A percentile compares a stretch with the other conserved stretches of the same genome.
phyloP scores from a whole-genome alignment of 1,284 basidiomycete genomes.

The Tilletia caries region DNA sequence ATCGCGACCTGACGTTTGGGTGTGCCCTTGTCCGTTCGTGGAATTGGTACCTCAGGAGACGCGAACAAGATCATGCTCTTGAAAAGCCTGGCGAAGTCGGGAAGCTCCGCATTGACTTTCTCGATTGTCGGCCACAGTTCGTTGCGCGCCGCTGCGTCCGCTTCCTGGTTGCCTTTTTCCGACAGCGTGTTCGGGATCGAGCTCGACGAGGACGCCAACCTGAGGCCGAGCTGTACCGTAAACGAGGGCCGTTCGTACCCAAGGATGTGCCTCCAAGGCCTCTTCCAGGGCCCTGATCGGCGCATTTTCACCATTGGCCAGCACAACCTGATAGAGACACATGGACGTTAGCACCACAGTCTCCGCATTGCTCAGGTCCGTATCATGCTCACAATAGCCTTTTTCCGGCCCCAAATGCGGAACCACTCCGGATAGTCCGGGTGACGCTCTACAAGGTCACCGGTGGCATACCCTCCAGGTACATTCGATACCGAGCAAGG shows the following conservation, averaged over 20 bases:
- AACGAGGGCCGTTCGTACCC: not conserved
- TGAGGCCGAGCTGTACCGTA: not conserved
- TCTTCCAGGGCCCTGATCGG: not conserved
- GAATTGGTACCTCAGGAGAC: not conserved
- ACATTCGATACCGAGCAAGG: not conserved
- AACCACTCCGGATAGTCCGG: constrained; percentile 7
- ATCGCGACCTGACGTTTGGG: not conserved
- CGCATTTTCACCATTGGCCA: constrained; percentile 9
- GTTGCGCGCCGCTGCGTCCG: not conserved
- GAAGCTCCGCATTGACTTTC: not conserved
- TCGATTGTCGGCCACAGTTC: not conserved
- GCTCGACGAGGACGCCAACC: constrained; percentile 4
- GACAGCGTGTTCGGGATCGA: not conserved
- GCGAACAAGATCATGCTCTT: constrained; percentile 12
- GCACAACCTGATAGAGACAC: not conserved
- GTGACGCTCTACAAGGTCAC: not conserved
- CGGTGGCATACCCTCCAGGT: not conserved
- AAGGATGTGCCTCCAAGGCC: not conserved
- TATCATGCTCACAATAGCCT: not conserved
- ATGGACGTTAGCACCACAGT: no score
- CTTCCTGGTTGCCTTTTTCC: not conserved
- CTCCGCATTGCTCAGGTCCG: no score
- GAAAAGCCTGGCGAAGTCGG: constrained; percentile 9
- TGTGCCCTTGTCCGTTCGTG: not conserved
- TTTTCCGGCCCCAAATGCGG: not conserved